Base-by-base conservation (phyloP, 306 rosid genomes). In the Potentilla sterilis region DNA sequence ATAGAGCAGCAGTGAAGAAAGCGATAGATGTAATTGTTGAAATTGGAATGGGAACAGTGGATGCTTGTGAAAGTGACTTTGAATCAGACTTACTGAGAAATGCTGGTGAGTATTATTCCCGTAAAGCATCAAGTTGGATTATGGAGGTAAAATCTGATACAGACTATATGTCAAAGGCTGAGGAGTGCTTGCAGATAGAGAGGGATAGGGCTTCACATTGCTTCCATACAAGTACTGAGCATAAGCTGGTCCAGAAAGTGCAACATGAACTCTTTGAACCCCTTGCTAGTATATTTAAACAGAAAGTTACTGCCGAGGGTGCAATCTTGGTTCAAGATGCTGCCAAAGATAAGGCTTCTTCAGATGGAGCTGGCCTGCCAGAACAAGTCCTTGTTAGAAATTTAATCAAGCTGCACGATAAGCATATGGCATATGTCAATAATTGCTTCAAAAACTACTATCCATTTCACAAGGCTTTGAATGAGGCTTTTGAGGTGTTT, bases 251-350 rank as follows among this genome's bases (percentile, higher is more conserved):
- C 68, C 78, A 90, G 89, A 81, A 78, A 86, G 91, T 88, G 65
- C 90, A 86, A 85, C 78, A 83, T 67, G 90, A 88, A 69, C 69
- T 91, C 37, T 74, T 90, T 78, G 96, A 88, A 8, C 91, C 88
- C 15, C 79, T 88, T 77, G 81, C 88, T 54, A 85, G 62, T 75
- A 78, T 83, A 44, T 88, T 90, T 79, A 86, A 86, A 82, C 89
- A 85, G 91, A 88, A 88, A 72, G 83, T 88, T 71, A 82, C 80
- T 55, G 87, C 79, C 37, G 93, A 88, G 81, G 91, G 92, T 63
- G 75, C 85, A 59, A 24, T 78, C 55, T 74, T 88, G 88, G 87
- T 91, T 21, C 89, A 83, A 79, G 89, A 90, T 81, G 87, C 78
- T 78, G 67, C 84, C 67, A 78, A 77, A 68, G 85, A 71, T 78